Percentiles rank a stretch among this genome's conserved stretches.
Conservation (phyloP, 129 eudicot species). For the Ambrosia trifida region DNA sequence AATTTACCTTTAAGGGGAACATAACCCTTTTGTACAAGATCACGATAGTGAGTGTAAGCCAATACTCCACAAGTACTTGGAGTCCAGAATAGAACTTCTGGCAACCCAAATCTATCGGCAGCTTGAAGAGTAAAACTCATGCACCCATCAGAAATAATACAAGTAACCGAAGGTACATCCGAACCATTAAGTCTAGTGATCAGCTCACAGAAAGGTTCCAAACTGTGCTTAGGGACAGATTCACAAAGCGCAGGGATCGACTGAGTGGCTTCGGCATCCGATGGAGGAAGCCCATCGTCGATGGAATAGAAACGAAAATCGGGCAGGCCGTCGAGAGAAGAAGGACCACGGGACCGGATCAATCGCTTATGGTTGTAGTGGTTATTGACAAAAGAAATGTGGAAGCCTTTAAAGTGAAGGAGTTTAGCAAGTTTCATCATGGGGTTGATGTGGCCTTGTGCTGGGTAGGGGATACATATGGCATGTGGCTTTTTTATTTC, state of each 20-base stretch:
- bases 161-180: constrained; percentile 34
- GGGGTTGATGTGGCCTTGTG: constrained; percentile 64
- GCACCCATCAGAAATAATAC: constrained; percentile 62
- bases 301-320: constrained; percentile 57
- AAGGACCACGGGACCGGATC: constrained; percentile 50
- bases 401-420: constrained; percentile 52
- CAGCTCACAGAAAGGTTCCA: constrained; percentile 45
- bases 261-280: constrained; percentile 59
- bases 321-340: constrained; percentile 43
- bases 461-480: constrained; percentile 49
- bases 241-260: constrained; percentile 47
- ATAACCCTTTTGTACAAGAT: no score
- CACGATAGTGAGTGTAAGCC: no score
- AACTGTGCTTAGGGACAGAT: constrained; percentile 36
- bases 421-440: constrained; percentile 27
- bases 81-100: constrained; percentile 33
- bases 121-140: constrained; percentile 68
- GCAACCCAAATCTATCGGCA: constrained; percentile 51
- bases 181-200: constrained; percentile 24
- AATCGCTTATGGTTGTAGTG: constrained; percentile 64
- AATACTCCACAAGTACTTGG: no score
- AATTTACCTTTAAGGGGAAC: no score
- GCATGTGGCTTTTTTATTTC: constrained; percentile 41
- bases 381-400: constrained; percentile 56
- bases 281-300: constrained; percentile 58